These are phyloP conservation scores for Saccharomycopsis hybrid DNA, from an alignment of 1,139 yeast genomes.

Conservation along the genomic window DNA sequence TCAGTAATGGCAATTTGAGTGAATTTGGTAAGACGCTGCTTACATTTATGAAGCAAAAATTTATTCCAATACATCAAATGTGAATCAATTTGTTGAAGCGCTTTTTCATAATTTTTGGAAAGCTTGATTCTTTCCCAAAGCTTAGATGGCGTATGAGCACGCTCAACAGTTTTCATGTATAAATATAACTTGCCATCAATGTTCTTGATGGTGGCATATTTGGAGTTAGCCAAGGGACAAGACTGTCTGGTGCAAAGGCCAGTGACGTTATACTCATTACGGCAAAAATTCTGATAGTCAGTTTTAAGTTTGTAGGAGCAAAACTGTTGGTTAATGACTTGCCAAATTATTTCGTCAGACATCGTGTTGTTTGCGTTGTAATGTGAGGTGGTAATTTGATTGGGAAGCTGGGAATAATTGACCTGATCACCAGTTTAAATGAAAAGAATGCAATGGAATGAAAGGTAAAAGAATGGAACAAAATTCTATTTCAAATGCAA, in stretches of 20 bases:
- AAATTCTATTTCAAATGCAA: too few species aligned
- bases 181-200: constrained; percentile 83
- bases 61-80: constrained; percentile 91
- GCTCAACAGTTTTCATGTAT: constrained; percentile 95
- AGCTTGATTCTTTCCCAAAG: constrained; percentile 91
- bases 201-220: constrained; percentile 89
- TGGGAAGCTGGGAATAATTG: too few species aligned
- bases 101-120: constrained; percentile 81
- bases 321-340: constrained; percentile 81
- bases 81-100: constrained; percentile 81
- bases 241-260: constrained; percentile 91
- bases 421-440: too few species aligned
- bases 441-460: too few species aligned
- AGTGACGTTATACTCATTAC: constrained; percentile 83
- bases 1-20: constrained; percentile 97
- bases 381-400: too few species aligned
- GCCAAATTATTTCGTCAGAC: constrained; percentile 67
- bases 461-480: too few species aligned
- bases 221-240: constrained; percentile 93
- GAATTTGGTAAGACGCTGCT: constrained; percentile 88
- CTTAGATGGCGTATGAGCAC: constrained; percentile 91
- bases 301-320: constrained; percentile 82
- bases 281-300: constrained; percentile 74
- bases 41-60: constrained; percentile 85
- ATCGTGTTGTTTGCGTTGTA: too few species aligned